Base-by-base conservation (phyloP, 108 stramenopile genomes). In the Epipyxis sp. region DNA sequence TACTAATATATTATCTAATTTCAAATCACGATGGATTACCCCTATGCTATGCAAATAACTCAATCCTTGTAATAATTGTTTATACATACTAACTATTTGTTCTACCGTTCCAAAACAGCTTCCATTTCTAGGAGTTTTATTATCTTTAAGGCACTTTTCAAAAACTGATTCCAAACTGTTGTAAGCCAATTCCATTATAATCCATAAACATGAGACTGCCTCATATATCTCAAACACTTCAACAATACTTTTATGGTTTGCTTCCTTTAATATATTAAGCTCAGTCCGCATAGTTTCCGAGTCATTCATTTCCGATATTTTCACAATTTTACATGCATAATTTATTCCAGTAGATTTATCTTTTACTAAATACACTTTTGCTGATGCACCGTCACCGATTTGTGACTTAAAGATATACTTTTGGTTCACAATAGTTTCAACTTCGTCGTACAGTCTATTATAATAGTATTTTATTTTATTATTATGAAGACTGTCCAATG, bases 1-100 rank as follows among this genome's bases (percentile, higher is more conserved):
- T 16, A 20, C 94, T 86, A 97, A 86, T 42, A 95, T 89, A 69
- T 96, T 97, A 59, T 93, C 92, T 54, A 92, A 91, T 81, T 92
- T 93, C 45, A 94, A 67, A 85, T 98, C 97, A 0, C 97, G 90
- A 82, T 97, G 96, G 13, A 89, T 81, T 54, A 97, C 87, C 0
- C 88, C 84, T 42, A 86, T 71, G 0, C 50, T n/a, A 86, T 97
- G 96, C 90, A 94, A 87, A 83, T 91, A 95, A 41, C 81, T 61
- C 39, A 92, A 84, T 0, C 92, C 96, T 43, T 82, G 78, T 37
- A 90, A 69, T 3, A 94, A 72, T 77, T 88, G 82, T 43, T 72
- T 61, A 40, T 90, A 61, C 34, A 93, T 90, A 27, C n/a, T 79
- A 16, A 20, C 54, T 57, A 16, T 20, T 25, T 57, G 54, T 25